A percentile compares a stretch with the other conserved stretches of the same genome.
Conservation (phyloP, 345 rosid genomes). For the Ailanthus altissimus region DNA sequence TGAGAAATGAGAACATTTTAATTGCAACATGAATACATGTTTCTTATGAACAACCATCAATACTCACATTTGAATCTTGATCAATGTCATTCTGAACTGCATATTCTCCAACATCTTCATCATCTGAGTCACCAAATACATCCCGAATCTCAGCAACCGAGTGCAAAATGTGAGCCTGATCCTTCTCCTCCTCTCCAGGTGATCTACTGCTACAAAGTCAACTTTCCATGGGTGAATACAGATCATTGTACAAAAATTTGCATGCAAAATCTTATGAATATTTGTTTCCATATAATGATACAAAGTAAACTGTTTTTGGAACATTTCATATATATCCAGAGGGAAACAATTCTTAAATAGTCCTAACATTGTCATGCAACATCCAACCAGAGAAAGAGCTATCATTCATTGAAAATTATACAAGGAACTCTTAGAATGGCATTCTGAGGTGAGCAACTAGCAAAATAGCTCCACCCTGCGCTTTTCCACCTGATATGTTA, state of each 20-base stretch:
- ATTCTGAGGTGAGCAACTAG: neutral
- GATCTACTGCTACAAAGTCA: conserved; percentile 49
- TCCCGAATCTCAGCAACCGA: conserved; percentile 90
- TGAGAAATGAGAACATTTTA: conserved; percentile 31
- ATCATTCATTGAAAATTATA: neutral
- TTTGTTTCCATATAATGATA: neutral
- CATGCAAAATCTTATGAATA: conserved; percentile 17
- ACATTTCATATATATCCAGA: neutral
- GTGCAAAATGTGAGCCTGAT: conserved; percentile 51
- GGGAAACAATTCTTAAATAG: neutral
- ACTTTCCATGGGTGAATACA: conserved; percentile 15
- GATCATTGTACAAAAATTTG: conserved; percentile 20
- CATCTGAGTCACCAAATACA: conserved; percentile 98
- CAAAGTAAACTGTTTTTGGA: neutral
- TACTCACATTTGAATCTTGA: conserved; percentile 64
- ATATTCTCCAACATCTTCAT: conserved; percentile 78
- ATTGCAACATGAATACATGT: conserved; percentile 7
- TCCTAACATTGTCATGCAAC: neutral
- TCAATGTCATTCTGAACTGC: conserved; percentile 66
- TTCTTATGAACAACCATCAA: conserved; percentile 16
- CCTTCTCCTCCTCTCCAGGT: conserved; percentile 62
- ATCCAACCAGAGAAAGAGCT: neutral
- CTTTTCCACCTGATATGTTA: neutral
- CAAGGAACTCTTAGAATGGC: neutral
- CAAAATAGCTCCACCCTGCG: neutral